These are phyloP conservation scores for Podaxis sp. DNA, from an alignment of 768 basidiomycete species.

Conservation along the genomic window DNA sequence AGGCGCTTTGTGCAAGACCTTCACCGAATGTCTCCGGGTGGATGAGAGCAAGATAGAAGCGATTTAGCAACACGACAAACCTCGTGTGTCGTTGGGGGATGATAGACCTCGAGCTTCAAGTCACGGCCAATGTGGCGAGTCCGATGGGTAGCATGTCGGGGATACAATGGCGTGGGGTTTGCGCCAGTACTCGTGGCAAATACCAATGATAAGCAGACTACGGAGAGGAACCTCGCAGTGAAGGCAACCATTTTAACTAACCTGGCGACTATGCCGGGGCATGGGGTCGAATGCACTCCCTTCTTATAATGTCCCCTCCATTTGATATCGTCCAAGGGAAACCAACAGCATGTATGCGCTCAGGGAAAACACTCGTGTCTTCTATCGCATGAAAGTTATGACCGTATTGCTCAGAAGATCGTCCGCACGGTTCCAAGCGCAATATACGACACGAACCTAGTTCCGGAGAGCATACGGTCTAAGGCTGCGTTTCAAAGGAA, in stretches of 20 bases:
- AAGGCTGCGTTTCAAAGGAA: background rate
- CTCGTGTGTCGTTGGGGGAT: conserved; percentile 22
- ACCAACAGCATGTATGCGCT: background rate
- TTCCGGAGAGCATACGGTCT: background rate
- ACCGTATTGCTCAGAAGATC: background rate
- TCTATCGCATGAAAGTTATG: background rate
- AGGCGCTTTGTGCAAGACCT: background rate
- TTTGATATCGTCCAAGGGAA: background rate
- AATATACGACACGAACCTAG: background rate
- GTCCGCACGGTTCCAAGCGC: background rate
- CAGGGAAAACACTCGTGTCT: background rate
- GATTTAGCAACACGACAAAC: conserved; percentile 9
- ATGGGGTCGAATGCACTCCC: background rate
- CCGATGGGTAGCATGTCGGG: conserved; percentile 17
- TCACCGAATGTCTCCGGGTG: background rate
- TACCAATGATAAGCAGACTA: background rate
- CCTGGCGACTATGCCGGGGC: background rate
- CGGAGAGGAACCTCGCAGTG: background rate
- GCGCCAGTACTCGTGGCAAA: background rate
- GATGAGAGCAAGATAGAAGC: background rate
- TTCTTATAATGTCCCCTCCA: background rate
- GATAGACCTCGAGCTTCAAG: conserved; percentile 20
- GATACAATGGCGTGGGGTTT: background rate
- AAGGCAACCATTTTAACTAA: background rate
- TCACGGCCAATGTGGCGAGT: conserved; percentile 17